phyloP scores from a whole-genome alignment of 2,329 filamentous ascomycete genomes.

The Didymella keratinophila region DNA sequence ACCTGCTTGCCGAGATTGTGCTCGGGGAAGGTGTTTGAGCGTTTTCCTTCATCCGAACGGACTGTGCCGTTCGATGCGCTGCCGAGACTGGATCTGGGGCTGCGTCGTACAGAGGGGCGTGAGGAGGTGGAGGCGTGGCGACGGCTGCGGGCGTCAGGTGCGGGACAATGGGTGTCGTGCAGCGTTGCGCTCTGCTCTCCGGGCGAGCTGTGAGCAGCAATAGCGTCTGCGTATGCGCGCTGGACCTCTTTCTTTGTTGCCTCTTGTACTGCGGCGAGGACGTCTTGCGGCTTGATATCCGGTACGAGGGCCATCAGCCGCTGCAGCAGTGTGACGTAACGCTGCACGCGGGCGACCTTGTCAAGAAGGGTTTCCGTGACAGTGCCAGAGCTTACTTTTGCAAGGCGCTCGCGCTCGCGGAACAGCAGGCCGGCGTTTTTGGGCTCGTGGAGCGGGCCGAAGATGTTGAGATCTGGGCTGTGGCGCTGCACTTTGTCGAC shows the following conservation, averaged over 20 bases:
- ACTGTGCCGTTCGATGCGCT: not conserved
- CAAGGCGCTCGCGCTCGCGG: slow-evolving; percentile 40
- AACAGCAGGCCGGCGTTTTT: slow-evolving; percentile 35
- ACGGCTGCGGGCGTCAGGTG: slow-evolving; percentile 17
- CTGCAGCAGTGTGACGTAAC: slow-evolving; percentile 41
- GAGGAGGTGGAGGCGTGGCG: slow-evolving; percentile 2
- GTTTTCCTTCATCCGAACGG: not conserved
- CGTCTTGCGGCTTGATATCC: slow-evolving; percentile 31
- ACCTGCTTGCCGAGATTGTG: slow-evolving; percentile 34
- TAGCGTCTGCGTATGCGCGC: slow-evolving; percentile 33
- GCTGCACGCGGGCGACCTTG: slow-evolving; percentile 39
- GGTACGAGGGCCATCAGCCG: slow-evolving; percentile 41
- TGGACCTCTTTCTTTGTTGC: slow-evolving; percentile 34
- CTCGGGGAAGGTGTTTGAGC: slow-evolving; percentile 22
- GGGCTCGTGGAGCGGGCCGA: slow-evolving; percentile 39
- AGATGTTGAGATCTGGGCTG: slow-evolving; percentile 35
- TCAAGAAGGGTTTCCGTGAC: slow-evolving; percentile 31
- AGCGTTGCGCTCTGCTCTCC: not conserved
- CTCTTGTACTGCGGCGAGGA: slow-evolving; percentile 29
- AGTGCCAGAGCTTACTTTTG: slow-evolving; percentile 30
- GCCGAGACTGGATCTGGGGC: slow-evolving; percentile 21
- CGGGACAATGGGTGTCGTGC: slow-evolving; percentile 12
- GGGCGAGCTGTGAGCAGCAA: slow-evolving; percentile 14
- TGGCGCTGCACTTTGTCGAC: slow-evolving; percentile 46
- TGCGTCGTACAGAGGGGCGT: slow-evolving; percentile 7